phyloP scores from a whole-genome alignment of 345 rosid species.

The Euphorbia tirucalli region DNA sequence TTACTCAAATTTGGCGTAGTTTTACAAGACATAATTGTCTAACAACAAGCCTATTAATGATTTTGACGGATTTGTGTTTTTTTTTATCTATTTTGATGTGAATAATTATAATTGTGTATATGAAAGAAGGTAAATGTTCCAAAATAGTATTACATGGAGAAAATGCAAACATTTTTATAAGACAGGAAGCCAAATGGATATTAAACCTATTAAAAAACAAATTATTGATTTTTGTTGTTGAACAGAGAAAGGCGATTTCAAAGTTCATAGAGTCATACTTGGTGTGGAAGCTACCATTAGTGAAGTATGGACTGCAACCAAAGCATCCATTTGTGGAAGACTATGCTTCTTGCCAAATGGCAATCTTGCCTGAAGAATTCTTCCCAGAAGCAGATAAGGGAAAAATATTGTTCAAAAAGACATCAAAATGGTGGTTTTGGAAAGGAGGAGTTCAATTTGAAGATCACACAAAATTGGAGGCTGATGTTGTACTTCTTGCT shows the following conservation, averaged over 20 bases:
- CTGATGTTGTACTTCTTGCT: conserved; percentile 56
- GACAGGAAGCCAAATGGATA: too few relatives aligned
- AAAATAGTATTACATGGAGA: too few relatives aligned
- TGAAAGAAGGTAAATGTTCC: too few relatives aligned
- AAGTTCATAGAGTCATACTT: conserved; percentile 56
- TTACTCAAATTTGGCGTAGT: too few relatives aligned
- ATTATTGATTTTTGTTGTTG: not conserved
- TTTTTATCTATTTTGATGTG: too few relatives aligned
- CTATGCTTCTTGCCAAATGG: conserved; percentile 62
- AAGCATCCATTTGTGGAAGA: conserved; percentile 56
- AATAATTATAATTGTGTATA: too few relatives aligned
- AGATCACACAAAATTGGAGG: conserved; percentile 44
- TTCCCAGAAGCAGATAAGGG: conserved; percentile 56
- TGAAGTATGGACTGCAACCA: conserved; percentile 52
- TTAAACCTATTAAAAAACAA: too few relatives aligned
- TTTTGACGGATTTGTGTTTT: too few relatives aligned
- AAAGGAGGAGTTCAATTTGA: conserved; percentile 45
- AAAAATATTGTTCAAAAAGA: conserved; percentile 45
- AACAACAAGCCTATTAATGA: too few relatives aligned
- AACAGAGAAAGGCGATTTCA: conserved; percentile 45
- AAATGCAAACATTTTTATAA: too few relatives aligned
- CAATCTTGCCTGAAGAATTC: conserved; percentile 53
- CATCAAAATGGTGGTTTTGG: conserved; percentile 56
- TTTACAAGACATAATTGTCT: too few relatives aligned
- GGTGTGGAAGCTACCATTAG: conserved; percentile 49